Percentiles rank a stretch among this genome's conserved stretches.
Evolutionary conservation across 202 grass and related monocot species (phyloP).

Genomic region (Schoenoplectus tabernaemontani): DNA sequence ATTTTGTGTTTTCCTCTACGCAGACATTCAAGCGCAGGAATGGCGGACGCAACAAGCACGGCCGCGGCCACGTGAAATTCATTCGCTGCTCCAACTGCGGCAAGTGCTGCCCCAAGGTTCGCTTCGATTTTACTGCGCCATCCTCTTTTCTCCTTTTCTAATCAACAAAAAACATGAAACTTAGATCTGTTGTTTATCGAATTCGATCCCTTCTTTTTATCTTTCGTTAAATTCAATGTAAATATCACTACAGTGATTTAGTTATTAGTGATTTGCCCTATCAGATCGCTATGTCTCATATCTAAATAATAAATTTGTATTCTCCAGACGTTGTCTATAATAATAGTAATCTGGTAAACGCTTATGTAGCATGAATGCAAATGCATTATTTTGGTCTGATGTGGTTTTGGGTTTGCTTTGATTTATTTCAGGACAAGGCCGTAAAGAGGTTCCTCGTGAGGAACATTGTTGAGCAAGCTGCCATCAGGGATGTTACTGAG

Average conservation of each 20-base stretch:
- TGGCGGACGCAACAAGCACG: conserved; percentile 80
- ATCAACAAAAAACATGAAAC: not conserved
- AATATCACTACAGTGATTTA: too few relatives aligned
- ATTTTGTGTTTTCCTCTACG: not conserved
- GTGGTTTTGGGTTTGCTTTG: not conserved
- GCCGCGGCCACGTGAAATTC: conserved; percentile 60
- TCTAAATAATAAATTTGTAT: too few relatives aligned
- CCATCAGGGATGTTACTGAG: conserved; percentile 70
- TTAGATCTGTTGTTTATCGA: not conserved
- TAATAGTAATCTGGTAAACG: too few relatives aligned
- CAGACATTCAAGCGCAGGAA: conserved; percentile 93
- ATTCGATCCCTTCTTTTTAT: not conserved
- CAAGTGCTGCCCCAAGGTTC: conserved; percentile 73
- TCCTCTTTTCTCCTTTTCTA: not conserved
- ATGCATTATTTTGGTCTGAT: not conserved
- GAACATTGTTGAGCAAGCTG: conserved; percentile 82
- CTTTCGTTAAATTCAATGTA: too few relatives aligned
- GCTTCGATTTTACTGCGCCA: too few relatives aligned
- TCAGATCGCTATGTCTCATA: too few relatives aligned
- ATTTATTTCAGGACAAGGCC: conserved; percentile 58
- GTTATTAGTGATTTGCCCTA: too few relatives aligned
- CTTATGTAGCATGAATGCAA: not conserved
- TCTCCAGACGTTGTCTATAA: too few relatives aligned
- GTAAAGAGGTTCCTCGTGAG: conserved; percentile 77
- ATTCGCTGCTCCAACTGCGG: conserved; percentile 77